Conservation (phyloP, 768 basidiomycete species). For the Hypholoma fasciculare region DNA sequence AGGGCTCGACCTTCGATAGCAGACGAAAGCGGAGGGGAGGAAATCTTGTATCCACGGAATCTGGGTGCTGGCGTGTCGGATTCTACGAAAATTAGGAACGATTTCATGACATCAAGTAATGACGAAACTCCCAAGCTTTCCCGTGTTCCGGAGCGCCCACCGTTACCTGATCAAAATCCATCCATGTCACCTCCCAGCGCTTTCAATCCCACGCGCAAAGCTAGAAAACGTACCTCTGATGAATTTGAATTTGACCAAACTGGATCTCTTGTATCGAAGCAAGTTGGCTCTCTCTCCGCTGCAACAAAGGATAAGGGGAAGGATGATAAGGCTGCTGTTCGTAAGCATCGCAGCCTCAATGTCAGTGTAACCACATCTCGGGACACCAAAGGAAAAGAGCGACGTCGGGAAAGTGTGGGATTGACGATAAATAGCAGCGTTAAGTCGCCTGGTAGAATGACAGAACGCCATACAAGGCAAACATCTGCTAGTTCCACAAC, state of each 20-base stretch:
- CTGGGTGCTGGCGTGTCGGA: slow-evolving; percentile 27
- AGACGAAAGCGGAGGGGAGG: slow-evolving; percentile 88
- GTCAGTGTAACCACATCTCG: slow-evolving; percentile 37
- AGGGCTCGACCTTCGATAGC: slow-evolving; percentile 66
- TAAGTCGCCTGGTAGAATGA: slow-evolving; percentile 34
- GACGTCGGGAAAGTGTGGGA: slow-evolving; percentile 53
- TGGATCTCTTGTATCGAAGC: slow-evolving; percentile 59
- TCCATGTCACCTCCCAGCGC: slow-evolving; percentile 63
- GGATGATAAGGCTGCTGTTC: slow-evolving; percentile 52
- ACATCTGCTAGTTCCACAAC: slow-evolving; percentile 69
- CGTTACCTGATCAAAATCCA: slow-evolving; percentile 24
- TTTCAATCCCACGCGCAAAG: slow-evolving; percentile 54
- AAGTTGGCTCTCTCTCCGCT: slow-evolving; percentile 27
- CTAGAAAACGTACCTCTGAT: slow-evolving; percentile 77
- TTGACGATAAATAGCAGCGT: slow-evolving; percentile 39
- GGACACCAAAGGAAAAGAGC: slow-evolving; percentile 52
- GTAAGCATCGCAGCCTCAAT: slow-evolving; percentile 75
- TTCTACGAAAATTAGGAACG: slow-evolving; percentile 31
- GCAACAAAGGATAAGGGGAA: slow-evolving; percentile 46
- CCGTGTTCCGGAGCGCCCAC: slow-evolving; percentile 32
- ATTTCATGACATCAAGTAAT: slow-evolving; percentile 6
- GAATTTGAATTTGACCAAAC: slow-evolving; percentile 81
- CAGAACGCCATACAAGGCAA: slow-evolving; percentile 60
- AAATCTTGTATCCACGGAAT: slow-evolving; percentile 84
- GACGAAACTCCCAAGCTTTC: slow-evolving; percentile 28